Percentiles rank a stretch among this genome's conserved stretches.
Conservation (phyloP, 306 rosid species). For the Alnus rubra region DNA sequence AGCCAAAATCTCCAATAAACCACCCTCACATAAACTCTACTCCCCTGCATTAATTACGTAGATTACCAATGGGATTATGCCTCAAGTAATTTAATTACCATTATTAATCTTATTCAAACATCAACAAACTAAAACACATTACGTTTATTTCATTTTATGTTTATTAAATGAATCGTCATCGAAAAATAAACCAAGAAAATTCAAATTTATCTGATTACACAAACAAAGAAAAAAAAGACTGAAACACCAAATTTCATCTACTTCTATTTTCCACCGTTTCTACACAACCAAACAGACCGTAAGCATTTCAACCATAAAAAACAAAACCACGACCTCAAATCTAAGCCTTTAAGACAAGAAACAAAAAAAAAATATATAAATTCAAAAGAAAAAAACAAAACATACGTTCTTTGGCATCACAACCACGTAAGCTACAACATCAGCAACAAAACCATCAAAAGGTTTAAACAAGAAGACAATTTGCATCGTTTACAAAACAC, state of each 20-base stretch:
- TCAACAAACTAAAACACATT: not conserved
- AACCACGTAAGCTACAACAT: not conserved
- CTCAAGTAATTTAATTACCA: not conserved
- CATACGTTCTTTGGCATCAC: not conserved
- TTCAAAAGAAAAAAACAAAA: not conserved
- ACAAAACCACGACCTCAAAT: slow-evolving; percentile 16
- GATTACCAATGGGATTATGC: not conserved
- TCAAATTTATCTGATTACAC: not conserved
- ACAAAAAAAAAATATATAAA: not conserved
- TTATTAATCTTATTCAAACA: slow-evolving; percentile 2
- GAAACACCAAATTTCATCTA: not conserved
- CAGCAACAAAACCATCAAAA: not conserved
- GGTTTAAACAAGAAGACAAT: not conserved
- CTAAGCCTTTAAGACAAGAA: not conserved
- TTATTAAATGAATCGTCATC: not conserved
- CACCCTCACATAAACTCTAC: not conserved
- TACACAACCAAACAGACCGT: not conserved
- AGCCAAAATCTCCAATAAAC: not conserved
- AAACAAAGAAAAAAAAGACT: not conserved
- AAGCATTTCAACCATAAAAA: not conserved
- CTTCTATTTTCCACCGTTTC: not conserved
- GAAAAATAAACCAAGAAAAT: not conserved
- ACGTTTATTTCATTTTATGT: not conserved
- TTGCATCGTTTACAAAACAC: not conserved
- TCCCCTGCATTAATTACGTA: not conserved